Evolutionary conservation across 345 rosid genomes (phyloP).

Genomic region (Lumnitzera littorea): DNA sequence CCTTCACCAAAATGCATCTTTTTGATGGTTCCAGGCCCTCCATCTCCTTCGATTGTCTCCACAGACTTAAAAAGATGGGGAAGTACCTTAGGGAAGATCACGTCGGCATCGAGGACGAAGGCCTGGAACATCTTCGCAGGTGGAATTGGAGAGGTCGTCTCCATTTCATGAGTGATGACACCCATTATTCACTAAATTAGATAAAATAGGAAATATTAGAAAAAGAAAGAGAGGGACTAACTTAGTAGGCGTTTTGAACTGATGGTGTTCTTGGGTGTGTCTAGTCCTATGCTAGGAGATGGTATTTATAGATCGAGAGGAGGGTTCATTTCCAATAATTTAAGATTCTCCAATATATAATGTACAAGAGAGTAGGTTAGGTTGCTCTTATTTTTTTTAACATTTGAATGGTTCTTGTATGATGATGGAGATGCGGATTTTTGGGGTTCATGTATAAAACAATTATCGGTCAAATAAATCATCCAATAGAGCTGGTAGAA

Average conservation of each 20-base stretch:
- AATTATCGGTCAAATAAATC: no score
- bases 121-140: constrained; percentile 20
- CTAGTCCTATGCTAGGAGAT: neutral
- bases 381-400: neutral
- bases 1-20: constrained; percentile 20
- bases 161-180: constrained; percentile 9
- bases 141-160: constrained; percentile 8
- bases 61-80: constrained; percentile 17
- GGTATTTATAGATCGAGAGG: constrained; percentile 1
- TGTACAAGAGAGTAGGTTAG: constrained; percentile 1
- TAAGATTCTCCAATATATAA: neutral
- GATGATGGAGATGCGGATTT: no score
- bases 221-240: neutral
- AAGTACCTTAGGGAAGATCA: constrained; percentile 18
- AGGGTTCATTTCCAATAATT: neutral
- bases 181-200: constrained; percentile 3
- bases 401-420: neutral
- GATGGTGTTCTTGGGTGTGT: neutral
- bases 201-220: neutral
- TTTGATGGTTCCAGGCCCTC: constrained; percentile 28
- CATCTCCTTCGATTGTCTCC: constrained; percentile 26
- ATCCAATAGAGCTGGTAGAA: no score
- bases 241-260: neutral
- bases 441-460: no score
- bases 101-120: constrained; percentile 12